Base-by-base conservation (phyloP, 305 asterid species). In the Fraxinus dipetala region DNA sequence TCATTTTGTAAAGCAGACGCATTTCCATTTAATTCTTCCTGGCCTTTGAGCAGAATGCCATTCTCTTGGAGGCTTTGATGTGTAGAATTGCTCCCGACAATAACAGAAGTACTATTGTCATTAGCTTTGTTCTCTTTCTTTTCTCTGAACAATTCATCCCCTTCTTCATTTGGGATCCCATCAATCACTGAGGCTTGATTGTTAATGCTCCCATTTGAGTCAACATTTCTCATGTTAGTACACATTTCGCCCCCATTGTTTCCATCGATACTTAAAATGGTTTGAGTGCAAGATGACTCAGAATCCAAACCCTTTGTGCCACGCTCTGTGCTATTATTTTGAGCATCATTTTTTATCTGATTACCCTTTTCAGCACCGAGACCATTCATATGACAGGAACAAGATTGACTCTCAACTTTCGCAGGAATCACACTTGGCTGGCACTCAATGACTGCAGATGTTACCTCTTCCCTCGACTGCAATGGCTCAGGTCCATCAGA, bases 331-430 rank as follows among this genome's bases (percentile, higher is more conserved):
- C 83, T 74, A 80, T 78, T 79, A 74, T 84, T 87, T 69, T 82
- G 86, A 87, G 80, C 83, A 35, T 83, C 91, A 78, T 61, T 87
- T 63, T 45, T 80, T 82, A 81, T 80, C 82, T 63, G 84, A 78
- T 88, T 87, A 30, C 82, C 87, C 81, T 80, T 82, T 72, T 78
- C 80, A 61, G 84, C 45, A 83, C 81, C 59, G 84, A 85, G 83
- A 81, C 93, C 93, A 91, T 92, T 90, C 83, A 86, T 83, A 85
- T 87, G 89, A 77, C 85, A 83, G 31, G 86, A 79, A 85, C 83
- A 80, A 85, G 84, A 82, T 81, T 78, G 89, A 78, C 90, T 88
- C 51, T 89, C 95, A 87, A 79, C 82, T 79, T 84, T 81, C 38
- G 26, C 72, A 20, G 83, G 76, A 56, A 83, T 77, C 83, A 65